Percentiles rank a stretch among this genome's conserved stretches.
Evolutionary conservation across 495 filamentous ascomycete species (phyloP).

Genomic region (Penicillium atrosanguineum): DNA sequence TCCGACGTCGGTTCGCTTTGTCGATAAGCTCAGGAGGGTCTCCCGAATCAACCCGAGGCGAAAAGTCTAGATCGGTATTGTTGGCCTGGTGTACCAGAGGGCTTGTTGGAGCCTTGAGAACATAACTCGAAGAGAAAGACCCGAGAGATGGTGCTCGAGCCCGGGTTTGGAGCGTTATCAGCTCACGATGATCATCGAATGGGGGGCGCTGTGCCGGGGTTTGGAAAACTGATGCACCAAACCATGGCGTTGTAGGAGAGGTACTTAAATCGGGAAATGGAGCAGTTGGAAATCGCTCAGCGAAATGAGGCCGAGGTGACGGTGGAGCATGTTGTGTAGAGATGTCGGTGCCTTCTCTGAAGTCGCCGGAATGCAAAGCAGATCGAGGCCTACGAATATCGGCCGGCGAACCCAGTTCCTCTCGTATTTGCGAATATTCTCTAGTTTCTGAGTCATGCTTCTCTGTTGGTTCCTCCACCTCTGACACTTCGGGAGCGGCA

Average conservation of each 20-base stretch:
- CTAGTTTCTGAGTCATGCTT: slow-evolving; percentile 6
- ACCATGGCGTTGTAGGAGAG: slow-evolving; percentile 53
- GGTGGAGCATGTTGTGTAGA: slow-evolving; percentile 27
- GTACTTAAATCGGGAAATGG: slow-evolving; percentile 31
- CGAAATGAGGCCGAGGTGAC: slow-evolving; percentile 21
- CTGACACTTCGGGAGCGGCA: slow-evolving; percentile 4
- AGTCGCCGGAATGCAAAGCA: slow-evolving; percentile 86
- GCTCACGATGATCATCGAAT: slow-evolving; percentile 17
- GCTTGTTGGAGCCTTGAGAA: slow-evolving; percentile 85
- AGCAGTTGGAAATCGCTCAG: slow-evolving; percentile 12
- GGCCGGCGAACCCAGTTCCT: slow-evolving; percentile 36
- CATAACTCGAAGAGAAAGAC: slow-evolving; percentile 78
- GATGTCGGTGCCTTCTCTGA: slow-evolving; percentile 63
- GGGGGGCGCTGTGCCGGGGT: slow-evolving; percentile 11
- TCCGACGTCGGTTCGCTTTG: slow-evolving; percentile 55
- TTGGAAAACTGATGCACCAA: slow-evolving; percentile 29
- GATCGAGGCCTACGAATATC: slow-evolving; percentile 82
- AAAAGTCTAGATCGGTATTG: slow-evolving; percentile 77
- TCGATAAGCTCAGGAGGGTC: slow-evolving; percentile 38
- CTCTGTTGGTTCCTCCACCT: slow-evolving; percentile 1
- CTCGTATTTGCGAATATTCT: slow-evolving; percentile 3
- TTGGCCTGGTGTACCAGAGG: slow-evolving; percentile 88
- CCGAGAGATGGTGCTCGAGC: slow-evolving; percentile 63
- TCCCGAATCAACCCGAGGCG: slow-evolving; percentile 35
- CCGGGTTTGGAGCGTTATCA: slow-evolving; percentile 21